A percentile compares a stretch with the other conserved stretches of the same genome.
Evolutionary conservation across 768 basidiomycete species (phyloP).

Genomic region (Phallus indusiatus): DNA sequence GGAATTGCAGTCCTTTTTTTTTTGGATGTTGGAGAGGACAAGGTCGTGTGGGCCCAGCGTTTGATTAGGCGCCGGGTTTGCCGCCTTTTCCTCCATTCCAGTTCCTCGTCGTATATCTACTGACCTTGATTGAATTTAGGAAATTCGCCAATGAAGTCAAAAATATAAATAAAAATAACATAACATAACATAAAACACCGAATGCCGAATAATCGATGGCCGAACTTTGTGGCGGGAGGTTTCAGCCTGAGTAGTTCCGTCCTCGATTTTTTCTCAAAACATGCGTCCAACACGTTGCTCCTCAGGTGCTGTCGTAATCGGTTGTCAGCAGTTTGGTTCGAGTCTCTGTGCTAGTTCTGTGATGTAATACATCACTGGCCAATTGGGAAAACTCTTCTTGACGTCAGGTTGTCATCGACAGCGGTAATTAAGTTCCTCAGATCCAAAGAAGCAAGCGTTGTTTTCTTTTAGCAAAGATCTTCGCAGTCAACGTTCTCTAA

Average conservation of each 20-base stretch:
- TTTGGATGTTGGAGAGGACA: neutral
- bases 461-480: too few species aligned
- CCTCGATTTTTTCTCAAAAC: slow-evolving; percentile 1
- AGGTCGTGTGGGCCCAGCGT: neutral
- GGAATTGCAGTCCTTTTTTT: neutral
- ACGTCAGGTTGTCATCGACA: too few species aligned
- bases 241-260: neutral
- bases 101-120: too few species aligned
- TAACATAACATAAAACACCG: neutral
- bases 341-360: neutral
- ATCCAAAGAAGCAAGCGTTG: too few species aligned
- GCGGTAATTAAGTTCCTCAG: too few species aligned
- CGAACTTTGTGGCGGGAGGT: neutral
- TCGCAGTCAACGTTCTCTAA: too few species aligned
- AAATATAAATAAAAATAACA: too few species aligned
- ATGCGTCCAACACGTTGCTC: slow-evolving; percentile 9
- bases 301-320: neutral
- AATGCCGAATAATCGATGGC: slow-evolving; percentile 1
- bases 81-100: neutral
- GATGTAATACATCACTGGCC: neutral
- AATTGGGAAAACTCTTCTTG: neutral
- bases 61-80: neutral
- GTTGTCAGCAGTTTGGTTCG: neutral
- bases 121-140: too few species aligned
- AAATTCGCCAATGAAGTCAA: too few species aligned